Percentiles rank a stretch among this genome's conserved stretches.
Conservation (phyloP, 176 grass and related monocot genomes). For the Calamus simplicifolius region DNA sequence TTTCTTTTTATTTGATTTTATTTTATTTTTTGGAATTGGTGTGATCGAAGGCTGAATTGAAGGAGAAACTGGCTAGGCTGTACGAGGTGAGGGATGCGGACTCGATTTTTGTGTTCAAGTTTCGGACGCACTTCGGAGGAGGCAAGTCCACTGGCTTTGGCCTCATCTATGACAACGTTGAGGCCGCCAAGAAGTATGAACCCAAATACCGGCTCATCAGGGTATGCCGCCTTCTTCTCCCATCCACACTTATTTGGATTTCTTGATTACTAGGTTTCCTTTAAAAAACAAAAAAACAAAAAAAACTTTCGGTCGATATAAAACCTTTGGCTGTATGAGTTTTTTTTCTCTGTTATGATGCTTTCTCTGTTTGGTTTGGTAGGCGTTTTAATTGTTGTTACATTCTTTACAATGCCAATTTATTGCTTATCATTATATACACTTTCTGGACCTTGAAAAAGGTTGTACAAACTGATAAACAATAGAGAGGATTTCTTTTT, state of each 20-base stretch:
- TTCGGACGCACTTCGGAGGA: conserved; percentile 92
- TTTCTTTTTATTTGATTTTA: not conserved
- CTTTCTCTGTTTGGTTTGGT: too few relatives aligned
- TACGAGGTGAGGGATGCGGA: conserved; percentile 80
- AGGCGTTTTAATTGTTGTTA: too few relatives aligned
- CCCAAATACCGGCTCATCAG: conserved; percentile 97
- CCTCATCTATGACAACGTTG: conserved; percentile 81
- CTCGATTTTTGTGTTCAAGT: conserved; percentile 98
- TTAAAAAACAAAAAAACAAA: too few relatives aligned
- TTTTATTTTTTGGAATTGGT: not conserved
- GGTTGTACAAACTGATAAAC: too few relatives aligned
- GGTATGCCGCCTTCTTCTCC: conserved; percentile 23
- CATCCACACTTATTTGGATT: too few relatives aligned
- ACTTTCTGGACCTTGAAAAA: too few relatives aligned
- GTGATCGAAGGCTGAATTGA: conserved; percentile 56
- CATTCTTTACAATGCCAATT: too few relatives aligned
- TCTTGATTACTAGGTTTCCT: not conserved
- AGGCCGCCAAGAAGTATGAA: conserved; percentile 83
- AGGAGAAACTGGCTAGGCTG: conserved; percentile 49
- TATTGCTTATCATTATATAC: too few relatives aligned
- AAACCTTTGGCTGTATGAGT: too few relatives aligned
- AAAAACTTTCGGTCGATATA: too few relatives aligned
- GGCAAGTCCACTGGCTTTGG: conserved; percentile 92
- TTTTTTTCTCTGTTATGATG: too few relatives aligned
- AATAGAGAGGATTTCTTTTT: too few relatives aligned